Evolutionary conservation across 2,329 filamentous ascomycete species (phyloP), one percentile per base, ranked within the genome.

Genomic region (Fusarium circinatum): DNA sequence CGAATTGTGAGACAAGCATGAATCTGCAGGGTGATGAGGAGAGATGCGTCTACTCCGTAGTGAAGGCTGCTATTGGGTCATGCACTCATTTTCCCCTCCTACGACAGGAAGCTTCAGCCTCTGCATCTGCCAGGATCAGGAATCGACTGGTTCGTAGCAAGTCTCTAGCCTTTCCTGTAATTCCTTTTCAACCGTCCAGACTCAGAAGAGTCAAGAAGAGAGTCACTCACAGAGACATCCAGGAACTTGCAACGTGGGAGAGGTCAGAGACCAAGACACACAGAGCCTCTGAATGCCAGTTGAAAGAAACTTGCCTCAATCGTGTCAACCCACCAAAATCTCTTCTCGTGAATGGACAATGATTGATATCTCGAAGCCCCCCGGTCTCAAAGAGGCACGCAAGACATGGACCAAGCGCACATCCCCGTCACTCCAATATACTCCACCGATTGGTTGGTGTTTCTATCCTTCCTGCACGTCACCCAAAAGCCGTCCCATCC

Each of bases 361-460:
- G 62, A 65, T 64, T 68, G 59, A 74, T 71, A 74, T 68, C 62
- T 57, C n/a, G 39, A 60, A 48, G 44, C 41, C 65, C 69, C 75
- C 75, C 62, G 47, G 68, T 68, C 62, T 49, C 62, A 39, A 51
- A 63, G 26, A 73, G 62, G 61, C 68, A 67, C 68, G 42, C 62
- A 74, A 74, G 71, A 57, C 60, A 32, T 77, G 75, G 75, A 74
- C 75, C 75, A 69, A 77, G 75, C 75, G 73, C 45, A 55, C 56
- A 70, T 65, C 64, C 75, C 69, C 56, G 60, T 75, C 60, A 26
- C 42, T 51, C 48, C 38, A 24, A 49, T 61, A 44, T 71, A 28
- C 49, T 36, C 26, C 71, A 51, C 68, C 69, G 75, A 78, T 77
- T 77, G 75, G 75, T 44, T 66, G 60, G 57, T 63, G 58, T 65